Conservation (phyloP, 2,329 filamentous ascomycete genomes). For the Phoma herbarum region DNA sequence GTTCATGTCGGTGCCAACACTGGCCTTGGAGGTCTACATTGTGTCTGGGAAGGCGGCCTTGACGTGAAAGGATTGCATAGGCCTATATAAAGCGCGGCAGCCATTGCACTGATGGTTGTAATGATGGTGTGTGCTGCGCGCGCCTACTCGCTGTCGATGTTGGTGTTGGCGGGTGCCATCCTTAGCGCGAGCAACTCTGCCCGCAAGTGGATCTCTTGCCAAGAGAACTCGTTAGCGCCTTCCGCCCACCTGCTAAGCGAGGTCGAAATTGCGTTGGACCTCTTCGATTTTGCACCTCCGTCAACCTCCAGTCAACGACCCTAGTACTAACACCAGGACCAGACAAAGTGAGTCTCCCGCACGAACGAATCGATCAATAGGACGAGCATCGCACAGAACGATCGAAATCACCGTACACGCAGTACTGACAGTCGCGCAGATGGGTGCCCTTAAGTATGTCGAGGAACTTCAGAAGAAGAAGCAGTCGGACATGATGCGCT, state of each 20-base stretch:
- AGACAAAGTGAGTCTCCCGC: constrained; percentile 24
- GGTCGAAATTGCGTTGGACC: constrained; percentile 15
- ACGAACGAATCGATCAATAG: constrained; percentile 17
- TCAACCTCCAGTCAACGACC: constrained; percentile 25
- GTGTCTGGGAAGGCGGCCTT: no score
- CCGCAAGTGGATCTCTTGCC: constrained; percentile 12
- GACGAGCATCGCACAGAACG: constrained; percentile 9
- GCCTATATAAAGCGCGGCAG: neutral
- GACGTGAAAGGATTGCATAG: no score
- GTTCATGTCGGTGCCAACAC: no score
- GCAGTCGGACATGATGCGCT: constrained; percentile 99
- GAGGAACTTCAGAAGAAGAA: constrained; percentile 99
- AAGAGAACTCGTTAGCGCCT: constrained; percentile 16
- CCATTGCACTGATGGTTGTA: neutral
- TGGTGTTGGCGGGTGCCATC: constrained; percentile 1
- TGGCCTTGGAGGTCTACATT: no score
- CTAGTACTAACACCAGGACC: constrained; percentile 25
- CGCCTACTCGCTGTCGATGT: neutral
- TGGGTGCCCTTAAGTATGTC: constrained; percentile 99
- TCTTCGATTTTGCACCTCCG: constrained; percentile 19
- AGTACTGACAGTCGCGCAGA: constrained; percentile 61
- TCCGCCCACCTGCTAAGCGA: constrained; percentile 19
- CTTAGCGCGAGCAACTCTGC: constrained; percentile 6
- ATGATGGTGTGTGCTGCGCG: neutral
- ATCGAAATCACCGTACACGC: constrained; percentile 9